Percentiles rank a stretch among this genome's conserved stretches.
phyloP scores from a whole-genome alignment of 2,329 filamentous ascomycete genomes.

The Cladophialophora chaetospira region DNA sequence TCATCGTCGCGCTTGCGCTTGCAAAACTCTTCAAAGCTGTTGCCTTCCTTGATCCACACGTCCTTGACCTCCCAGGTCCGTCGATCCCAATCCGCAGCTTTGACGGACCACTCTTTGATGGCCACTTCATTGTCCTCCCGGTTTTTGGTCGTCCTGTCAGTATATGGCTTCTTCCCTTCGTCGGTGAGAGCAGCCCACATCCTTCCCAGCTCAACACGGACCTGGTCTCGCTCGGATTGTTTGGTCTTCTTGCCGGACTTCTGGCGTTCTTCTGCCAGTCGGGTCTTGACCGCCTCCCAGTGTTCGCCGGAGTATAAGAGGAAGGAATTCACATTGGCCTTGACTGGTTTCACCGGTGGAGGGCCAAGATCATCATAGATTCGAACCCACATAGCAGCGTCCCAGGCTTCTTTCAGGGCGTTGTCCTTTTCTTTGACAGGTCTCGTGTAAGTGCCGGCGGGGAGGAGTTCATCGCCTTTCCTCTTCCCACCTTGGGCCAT shows the following conservation, averaged over 20 bases:
- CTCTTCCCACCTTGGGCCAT: constrained; percentile 33
- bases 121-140: constrained; percentile 67
- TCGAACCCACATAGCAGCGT: constrained; percentile 59
- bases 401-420: constrained; percentile 52
- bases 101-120: constrained; percentile 71
- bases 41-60: constrained; percentile 40
- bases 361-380: constrained; percentile 69
- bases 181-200: constrained; percentile 82
- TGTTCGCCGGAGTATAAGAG: constrained; percentile 81
- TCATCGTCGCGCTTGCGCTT: constrained; percentile 31
- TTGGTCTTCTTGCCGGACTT: constrained; percentile 52
- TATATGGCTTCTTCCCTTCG: constrained; percentile 74
- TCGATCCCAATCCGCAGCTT: constrained; percentile 56
- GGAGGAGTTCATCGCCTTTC: constrained; percentile 33
- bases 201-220: constrained; percentile 80
- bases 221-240: constrained; percentile 70
- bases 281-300: constrained; percentile 63
- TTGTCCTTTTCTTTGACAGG: constrained; percentile 34
- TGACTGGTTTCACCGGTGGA: constrained; percentile 69
- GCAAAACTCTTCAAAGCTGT: constrained; percentile 35
- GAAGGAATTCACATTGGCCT: constrained; percentile 81
- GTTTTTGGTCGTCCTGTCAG: constrained; percentile 71
- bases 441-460: constrained; percentile 32
- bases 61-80: constrained; percentile 43
- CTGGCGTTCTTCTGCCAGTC: constrained; percentile 68